A percentile compares a stretch with the other conserved stretches of the same genome.
Conservation (phyloP, 2,329 filamentous ascomycete genomes). For the Elsinoe arachidis region DNA sequence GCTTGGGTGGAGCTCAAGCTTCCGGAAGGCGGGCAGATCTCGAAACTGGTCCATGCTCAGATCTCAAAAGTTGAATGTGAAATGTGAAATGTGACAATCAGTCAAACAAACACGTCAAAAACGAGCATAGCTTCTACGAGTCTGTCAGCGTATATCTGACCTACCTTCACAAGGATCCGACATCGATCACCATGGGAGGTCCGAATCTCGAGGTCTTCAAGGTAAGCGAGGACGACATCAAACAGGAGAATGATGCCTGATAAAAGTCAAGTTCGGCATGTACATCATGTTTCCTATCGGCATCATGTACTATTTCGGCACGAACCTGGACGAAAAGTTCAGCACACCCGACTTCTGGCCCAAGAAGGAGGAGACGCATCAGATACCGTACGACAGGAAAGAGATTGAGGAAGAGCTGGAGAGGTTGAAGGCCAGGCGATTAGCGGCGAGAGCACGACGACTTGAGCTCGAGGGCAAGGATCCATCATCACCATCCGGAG, state of each 20-base stretch:
- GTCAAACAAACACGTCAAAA: too few species aligned
- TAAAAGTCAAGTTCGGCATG: conserved; percentile 71
- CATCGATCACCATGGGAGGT: conserved; percentile 56
- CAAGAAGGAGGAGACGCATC: conserved; percentile 65
- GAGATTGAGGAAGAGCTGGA: conserved; percentile 77
- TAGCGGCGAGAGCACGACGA: conserved; percentile 41
- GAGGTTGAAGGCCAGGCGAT: conserved; percentile 50
- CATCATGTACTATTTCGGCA: conserved; percentile 99
- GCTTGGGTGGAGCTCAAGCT: background rate
- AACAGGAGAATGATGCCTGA: background rate
- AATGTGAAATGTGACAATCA: background rate
- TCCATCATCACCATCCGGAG: background rate
- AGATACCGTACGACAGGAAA: conserved; percentile 65
- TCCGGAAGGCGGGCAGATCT: background rate
- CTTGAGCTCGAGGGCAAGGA: conserved; percentile 30
- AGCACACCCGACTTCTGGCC: conserved; percentile 90
- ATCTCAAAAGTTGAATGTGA: background rate
- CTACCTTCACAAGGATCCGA: background rate
- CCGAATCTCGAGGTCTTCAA: conserved; percentile 94
- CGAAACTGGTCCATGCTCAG: background rate
- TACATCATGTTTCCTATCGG: conserved; percentile 98
- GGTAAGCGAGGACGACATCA: conserved; percentile 40
- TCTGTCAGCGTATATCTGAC: too few species aligned
- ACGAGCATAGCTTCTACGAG: too few species aligned
- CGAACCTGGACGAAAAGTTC: conserved; percentile 91